A percentile compares a stretch with the other conserved stretches of the same genome.
phyloP scores from a whole-genome alignment of 768 basidiomycete species.

The Mycena maculata region DNA sequence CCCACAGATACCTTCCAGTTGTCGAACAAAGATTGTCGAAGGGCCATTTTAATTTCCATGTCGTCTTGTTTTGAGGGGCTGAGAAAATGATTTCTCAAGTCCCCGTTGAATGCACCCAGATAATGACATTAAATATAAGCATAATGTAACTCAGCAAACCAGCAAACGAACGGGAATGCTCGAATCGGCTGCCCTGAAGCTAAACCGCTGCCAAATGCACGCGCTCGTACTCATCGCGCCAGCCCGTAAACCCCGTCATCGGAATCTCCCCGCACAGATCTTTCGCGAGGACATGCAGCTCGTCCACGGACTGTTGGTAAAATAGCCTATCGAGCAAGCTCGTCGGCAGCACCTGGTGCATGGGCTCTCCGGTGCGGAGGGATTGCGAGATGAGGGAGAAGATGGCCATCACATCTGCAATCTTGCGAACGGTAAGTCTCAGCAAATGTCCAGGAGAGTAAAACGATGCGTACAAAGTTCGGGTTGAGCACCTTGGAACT shows the following conservation, averaged over 20 bases:
- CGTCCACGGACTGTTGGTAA: conserved; percentile 58
- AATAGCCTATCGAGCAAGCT: conserved; percentile 58
- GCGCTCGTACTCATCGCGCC: conserved; percentile 51
- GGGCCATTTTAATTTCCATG: too few relatives aligned
- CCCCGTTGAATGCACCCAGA: too few relatives aligned
- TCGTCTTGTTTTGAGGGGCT: too few relatives aligned
- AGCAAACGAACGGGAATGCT: too few relatives aligned
- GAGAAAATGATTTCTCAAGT: too few relatives aligned
- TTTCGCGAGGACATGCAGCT: conserved; percentile 49
- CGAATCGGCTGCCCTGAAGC: too few relatives aligned
- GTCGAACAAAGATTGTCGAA: too few relatives aligned
- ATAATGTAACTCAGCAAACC: too few relatives aligned
- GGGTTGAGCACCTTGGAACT: conserved; percentile 65
- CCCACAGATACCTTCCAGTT: too few relatives aligned
- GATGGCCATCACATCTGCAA: conserved; percentile 55
- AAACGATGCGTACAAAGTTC: conserved; percentile 55
- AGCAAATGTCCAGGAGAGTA: conserved; percentile 38
- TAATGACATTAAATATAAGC: too few relatives aligned
- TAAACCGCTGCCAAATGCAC: background rate
- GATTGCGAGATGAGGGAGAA: conserved; percentile 58
- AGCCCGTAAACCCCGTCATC: conserved; percentile 50
- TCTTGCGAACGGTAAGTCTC: conserved; percentile 31
- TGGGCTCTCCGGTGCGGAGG: conserved; percentile 56
- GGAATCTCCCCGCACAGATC: conserved; percentile 55
- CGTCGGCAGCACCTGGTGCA: conserved; percentile 55